phyloP scores from a whole-genome alignment of 306 rosid species.

The Sechiopsis laciniata region DNA sequence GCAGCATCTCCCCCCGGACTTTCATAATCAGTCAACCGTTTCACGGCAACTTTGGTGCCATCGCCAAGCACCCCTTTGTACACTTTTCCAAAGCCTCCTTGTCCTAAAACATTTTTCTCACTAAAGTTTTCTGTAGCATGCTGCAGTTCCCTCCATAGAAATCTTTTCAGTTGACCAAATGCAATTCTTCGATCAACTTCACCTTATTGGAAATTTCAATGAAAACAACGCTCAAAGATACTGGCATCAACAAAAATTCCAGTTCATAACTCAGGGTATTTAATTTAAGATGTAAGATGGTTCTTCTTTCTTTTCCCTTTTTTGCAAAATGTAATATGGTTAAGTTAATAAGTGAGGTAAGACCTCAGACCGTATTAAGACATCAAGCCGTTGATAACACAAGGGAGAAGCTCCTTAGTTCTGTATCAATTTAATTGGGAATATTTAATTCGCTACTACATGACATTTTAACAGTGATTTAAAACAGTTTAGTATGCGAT shows the following conservation, averaged over 20 bases:
- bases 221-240: conserved; percentile 2
- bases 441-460: not conserved
- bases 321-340: not conserved
- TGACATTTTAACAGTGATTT: not conserved
- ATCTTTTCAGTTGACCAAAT: conserved; percentile 85
- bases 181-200: conserved; percentile 96
- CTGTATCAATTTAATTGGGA: not conserved
- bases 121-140: conserved; percentile 83
- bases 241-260: conserved; percentile 2
- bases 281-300: not conserved
- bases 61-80: conserved; percentile 91
- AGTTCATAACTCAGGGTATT: not conserved
- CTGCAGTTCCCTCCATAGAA: conserved; percentile 91
- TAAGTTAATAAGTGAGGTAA: not conserved
- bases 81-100: conserved; percentile 99
- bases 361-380: not conserved
- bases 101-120: conserved; percentile 89
- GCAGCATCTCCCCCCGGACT: conserved; percentile 98
- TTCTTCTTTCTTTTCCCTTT: not conserved
- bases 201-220: conserved; percentile 43
- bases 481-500: not conserved
- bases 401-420: not conserved
- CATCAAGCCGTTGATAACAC: not conserved
- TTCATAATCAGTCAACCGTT: conserved; percentile 83
- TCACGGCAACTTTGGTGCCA: conserved; percentile 85